Evolutionary conservation across 2,329 filamentous ascomycete genomes (phyloP).

Genomic region (Stachybotrys echinatus): DNA sequence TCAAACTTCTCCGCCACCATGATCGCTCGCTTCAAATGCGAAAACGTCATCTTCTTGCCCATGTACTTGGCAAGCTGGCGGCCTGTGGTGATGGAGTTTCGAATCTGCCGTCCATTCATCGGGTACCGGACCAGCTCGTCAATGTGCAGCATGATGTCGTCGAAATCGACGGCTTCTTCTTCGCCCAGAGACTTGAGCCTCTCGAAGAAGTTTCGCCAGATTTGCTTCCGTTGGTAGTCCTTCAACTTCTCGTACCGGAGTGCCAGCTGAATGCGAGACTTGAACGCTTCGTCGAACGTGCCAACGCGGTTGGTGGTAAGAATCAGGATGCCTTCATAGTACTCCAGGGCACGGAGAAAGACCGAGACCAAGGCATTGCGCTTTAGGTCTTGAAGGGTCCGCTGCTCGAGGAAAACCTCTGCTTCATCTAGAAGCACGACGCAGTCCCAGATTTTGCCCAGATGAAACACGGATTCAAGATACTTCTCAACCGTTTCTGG

Average conservation of each 20-base stretch:
- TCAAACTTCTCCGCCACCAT: constrained; percentile 5
- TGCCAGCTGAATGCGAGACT: constrained; percentile 26
- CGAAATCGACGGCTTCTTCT: constrained; percentile 4
- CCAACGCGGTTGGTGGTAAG: constrained; percentile 28
- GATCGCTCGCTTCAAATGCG: constrained; percentile 5
- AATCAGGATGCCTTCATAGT: constrained; percentile 29
- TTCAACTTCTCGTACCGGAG: constrained; percentile 23
- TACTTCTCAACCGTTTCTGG: constrained; percentile 14
- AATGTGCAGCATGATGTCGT: constrained; percentile 10
- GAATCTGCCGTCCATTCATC: constrained; percentile 37
- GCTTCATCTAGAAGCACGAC: constrained; percentile 22
- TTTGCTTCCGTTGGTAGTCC: constrained; percentile 11
- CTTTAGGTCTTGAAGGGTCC: constrained; percentile 13
- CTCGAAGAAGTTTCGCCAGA: constrained; percentile 24
- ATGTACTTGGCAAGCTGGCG: constrained; percentile 15
- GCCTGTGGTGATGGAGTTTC: constrained; percentile 26
- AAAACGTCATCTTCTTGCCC: background rate
- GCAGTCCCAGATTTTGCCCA: constrained; percentile 17
- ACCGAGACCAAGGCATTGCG: constrained; percentile 21
- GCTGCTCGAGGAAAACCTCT: constrained; percentile 20
- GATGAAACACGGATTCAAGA: constrained; percentile 13
- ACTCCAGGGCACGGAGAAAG: constrained; percentile 28
- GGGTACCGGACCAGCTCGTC: constrained; percentile 23
- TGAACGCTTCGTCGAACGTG: constrained; percentile 29
- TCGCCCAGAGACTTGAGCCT: constrained; percentile 2